These are phyloP conservation scores for Mycena latifolia DNA, from an alignment of 768 basidiomycete genomes.

Conservation along the genomic window DNA sequence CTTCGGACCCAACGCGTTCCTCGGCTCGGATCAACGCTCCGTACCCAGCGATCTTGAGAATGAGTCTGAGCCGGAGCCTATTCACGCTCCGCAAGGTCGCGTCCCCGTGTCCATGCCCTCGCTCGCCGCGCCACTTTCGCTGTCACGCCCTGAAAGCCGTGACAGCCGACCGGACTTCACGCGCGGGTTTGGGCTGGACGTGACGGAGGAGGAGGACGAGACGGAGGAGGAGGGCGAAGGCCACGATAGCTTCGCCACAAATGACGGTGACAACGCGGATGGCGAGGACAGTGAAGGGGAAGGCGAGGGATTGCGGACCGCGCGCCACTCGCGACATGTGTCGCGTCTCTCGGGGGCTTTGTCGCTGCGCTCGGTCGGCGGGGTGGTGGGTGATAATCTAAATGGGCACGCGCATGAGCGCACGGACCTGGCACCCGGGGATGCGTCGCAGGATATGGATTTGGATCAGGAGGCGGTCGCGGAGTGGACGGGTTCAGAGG, in stretches of 20 bases:
- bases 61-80: slow-evolving; percentile 43
- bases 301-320: slow-evolving; percentile 35
- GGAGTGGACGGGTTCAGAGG: slow-evolving; percentile 91
- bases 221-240: slow-evolving; percentile 42
- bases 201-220: slow-evolving; percentile 68
- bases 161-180: slow-evolving; percentile 78
- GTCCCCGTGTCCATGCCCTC: slow-evolving; percentile 59
- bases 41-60: slow-evolving; percentile 29
- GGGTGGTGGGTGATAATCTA: slow-evolving; percentile 28
- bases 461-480: slow-evolving; percentile 59
- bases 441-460: slow-evolving; percentile 50
- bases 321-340: slow-evolving; percentile 34
- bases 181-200: slow-evolving; percentile 85
- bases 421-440: slow-evolving; percentile 40
- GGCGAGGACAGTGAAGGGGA: slow-evolving; percentile 42
- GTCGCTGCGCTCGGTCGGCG: slow-evolving; percentile 35
- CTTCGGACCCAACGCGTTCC: slow-evolving; percentile 68
- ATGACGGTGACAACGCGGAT: slow-evolving; percentile 56
- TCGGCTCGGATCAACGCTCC: slow-evolving; percentile 61
- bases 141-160: slow-evolving; percentile 56
- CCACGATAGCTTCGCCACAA: slow-evolving; percentile 22
- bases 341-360: slow-evolving; percentile 35
- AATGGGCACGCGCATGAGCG: slow-evolving; percentile 36
- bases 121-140: slow-evolving; percentile 56
- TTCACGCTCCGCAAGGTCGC: slow-evolving; percentile 69